Evolutionary conservation across 495 filamentous ascomycete species (phyloP).

Genomic region (Daldinia vernicosa): DNA sequence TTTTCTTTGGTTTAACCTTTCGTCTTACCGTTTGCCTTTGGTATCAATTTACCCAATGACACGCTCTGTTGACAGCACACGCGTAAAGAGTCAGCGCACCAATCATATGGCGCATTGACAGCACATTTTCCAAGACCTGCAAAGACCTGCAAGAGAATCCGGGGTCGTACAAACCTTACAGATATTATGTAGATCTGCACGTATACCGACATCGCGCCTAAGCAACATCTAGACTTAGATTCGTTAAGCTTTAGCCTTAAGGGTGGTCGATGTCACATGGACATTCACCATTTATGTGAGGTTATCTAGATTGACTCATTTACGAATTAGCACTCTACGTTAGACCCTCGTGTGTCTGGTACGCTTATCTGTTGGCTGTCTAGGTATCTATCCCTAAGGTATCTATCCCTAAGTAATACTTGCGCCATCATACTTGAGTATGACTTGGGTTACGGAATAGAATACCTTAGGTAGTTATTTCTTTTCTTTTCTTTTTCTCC

Average conservation of each 20-base stretch:
- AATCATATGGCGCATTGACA: constrained; percentile 19
- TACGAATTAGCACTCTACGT: constrained; percentile 36
- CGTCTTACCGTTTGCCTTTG: constrained; percentile 10
- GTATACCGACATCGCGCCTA: constrained; percentile 9
- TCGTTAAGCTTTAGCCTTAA: background rate
- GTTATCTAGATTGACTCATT: constrained; percentile 28
- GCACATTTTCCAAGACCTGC: constrained; percentile 30
- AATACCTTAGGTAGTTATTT: too few relatives aligned
- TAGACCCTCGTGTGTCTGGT: constrained; percentile 33
- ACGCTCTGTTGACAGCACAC: constrained; percentile 36
- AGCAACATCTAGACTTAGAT: background rate
- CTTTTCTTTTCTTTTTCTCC: too few relatives aligned
- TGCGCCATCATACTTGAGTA: constrained; percentile 10
- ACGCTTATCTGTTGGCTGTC: constrained; percentile 38
- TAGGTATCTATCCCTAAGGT: constrained; percentile 10
- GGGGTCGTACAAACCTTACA: constrained; percentile 34
- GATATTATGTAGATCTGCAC: constrained; percentile 7
- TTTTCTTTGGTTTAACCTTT: background rate
- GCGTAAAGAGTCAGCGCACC: constrained; percentile 23
- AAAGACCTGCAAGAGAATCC: constrained; percentile 19
- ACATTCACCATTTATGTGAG: constrained; percentile 27
- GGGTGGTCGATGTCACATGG: constrained; percentile 26
- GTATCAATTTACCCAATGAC: constrained; percentile 24
- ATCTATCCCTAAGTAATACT: background rate
- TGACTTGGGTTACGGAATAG: background rate